Evolutionary conservation across 306 rosid genomes (phyloP).

Genomic region (Fragaria nilgerrensis): DNA sequence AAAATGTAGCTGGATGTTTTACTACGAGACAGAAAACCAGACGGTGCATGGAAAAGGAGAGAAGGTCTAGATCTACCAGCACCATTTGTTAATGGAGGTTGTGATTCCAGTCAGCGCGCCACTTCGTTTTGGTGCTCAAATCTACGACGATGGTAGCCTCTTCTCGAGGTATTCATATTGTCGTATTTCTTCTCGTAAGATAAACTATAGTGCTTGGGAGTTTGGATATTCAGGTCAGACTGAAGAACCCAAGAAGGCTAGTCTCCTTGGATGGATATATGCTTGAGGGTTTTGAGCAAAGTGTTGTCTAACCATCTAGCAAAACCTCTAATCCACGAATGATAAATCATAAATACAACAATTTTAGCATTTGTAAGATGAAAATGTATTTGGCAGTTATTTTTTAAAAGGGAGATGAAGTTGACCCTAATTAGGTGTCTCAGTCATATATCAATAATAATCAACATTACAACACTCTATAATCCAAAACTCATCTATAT

Average conservation of each 20-base stretch:
- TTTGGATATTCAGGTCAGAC: neutral
- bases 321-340: too few relatives aligned
- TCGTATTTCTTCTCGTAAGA: neutral
- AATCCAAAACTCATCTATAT: too few relatives aligned
- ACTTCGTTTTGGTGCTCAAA: neutral
- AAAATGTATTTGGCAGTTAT: too few relatives aligned
- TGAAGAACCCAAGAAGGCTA: neutral
- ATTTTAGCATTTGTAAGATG: too few relatives aligned
- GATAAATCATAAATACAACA: too few relatives aligned
- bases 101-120: neutral
- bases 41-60: neutral
- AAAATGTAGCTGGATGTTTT: neutral
- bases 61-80: neutral
- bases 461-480: too few relatives aligned
- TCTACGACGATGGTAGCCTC: neutral
- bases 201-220: neutral
- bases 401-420: too few relatives aligned
- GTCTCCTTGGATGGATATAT: too few relatives aligned
- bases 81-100: neutral
- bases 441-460: too few relatives aligned
- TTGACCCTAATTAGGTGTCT: too few relatives aligned
- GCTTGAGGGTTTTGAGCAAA: too few relatives aligned
- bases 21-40: neutral
- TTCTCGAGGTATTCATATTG: neutral
- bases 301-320: too few relatives aligned